Evolutionary conservation across 306 rosid genomes (phyloP), one percentile per base, ranked within the genome.

Genomic region (Prunus armeniaca): DNA sequence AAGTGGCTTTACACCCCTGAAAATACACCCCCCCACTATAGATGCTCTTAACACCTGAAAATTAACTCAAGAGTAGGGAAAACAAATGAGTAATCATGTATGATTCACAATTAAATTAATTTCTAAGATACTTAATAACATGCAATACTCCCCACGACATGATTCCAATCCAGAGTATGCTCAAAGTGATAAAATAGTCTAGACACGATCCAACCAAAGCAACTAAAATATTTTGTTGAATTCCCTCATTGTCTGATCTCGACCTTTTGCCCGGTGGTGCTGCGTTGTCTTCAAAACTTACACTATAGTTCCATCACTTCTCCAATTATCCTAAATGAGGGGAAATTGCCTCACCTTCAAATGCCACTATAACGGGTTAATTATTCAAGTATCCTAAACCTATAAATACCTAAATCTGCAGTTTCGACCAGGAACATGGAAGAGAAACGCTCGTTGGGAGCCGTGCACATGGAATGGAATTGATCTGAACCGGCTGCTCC

Each of bases 401-500:
- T 24, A 24, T 24, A 24, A 24, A 24, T 24, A 24, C 25, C 25
- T 1, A 87, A 61, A 77, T 86, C 86, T 84, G 79, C 86, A 84
- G 90, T 91, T 90, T 79, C 83, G 78, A 77, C 75, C 80, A 81
- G 87, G 87, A 82, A 84, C 30, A 78, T 24, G 25, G 25, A 24
- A 24, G 25, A 24, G 25, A 24, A 24, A 24, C 25, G 1, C 76
- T 56, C 52, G 28, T 65, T 25, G 41, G 71, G 82, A 76, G 84
- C 67, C 84, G 74, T 77, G 68, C 52, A 70, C 80, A 74, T 30
- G 19, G 76, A 20, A 2, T 52, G 98, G 57, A 92, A 87, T 79
- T 85, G 98, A 72, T 91, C 98, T 12, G 97, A 75, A 70, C 70
- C 90, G 11, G 89, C 73, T 18, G 88, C 90, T 30, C 89, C 97